phyloP scores from a whole-genome alignment of 1,284 basidiomycete species.

The Cystobasidium slooffiae region DNA sequence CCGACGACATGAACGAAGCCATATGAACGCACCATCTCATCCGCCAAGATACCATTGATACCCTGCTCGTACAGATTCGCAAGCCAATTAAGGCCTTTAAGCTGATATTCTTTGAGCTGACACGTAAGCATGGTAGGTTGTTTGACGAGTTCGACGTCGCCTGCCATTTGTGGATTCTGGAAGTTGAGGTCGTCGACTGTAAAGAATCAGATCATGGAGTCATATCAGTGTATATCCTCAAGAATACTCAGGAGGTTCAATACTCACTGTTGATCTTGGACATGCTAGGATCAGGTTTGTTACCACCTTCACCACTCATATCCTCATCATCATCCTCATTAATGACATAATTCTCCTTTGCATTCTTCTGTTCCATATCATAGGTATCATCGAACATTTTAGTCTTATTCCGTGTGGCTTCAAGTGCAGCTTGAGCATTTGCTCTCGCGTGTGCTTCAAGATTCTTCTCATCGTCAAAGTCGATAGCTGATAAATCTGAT shows the following conservation, averaged over 20 bases:
- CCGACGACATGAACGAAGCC: too few relatives aligned
- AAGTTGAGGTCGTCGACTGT: conserved; percentile 94
- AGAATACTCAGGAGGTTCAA: not conserved
- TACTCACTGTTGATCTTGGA: conserved; percentile 24
- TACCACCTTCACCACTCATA: conserved; percentile 12
- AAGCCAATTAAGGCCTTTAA: conserved; percentile 98
- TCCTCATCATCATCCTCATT: conserved; percentile 22
- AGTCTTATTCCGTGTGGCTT: conserved; percentile 78
- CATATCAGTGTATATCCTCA: not conserved
- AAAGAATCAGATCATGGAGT: not conserved
- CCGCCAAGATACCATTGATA: conserved; percentile 96
- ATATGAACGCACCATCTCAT: conserved; percentile 99
- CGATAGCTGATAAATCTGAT: conserved; percentile 70
- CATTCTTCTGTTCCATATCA: conserved; percentile 35
- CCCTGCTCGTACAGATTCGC: conserved; percentile 98
- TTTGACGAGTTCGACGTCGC: conserved; percentile 78
- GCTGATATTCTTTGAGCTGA: conserved; percentile 96
- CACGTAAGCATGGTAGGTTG: conserved; percentile 98
- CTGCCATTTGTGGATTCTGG: conserved; percentile 96
- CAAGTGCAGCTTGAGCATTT: conserved; percentile 89
- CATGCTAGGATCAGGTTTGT: conserved; percentile 16
- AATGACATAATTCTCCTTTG: conserved; percentile 39
- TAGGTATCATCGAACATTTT: conserved; percentile 81
- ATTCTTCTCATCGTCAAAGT: conserved; percentile 94
- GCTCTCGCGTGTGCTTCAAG: conserved; percentile 83